Evolutionary conservation across 2,329 filamentous ascomycete species (phyloP), one percentile per base, ranked within the genome.

Genomic region (Thermothelomyces thermophilus): DNA sequence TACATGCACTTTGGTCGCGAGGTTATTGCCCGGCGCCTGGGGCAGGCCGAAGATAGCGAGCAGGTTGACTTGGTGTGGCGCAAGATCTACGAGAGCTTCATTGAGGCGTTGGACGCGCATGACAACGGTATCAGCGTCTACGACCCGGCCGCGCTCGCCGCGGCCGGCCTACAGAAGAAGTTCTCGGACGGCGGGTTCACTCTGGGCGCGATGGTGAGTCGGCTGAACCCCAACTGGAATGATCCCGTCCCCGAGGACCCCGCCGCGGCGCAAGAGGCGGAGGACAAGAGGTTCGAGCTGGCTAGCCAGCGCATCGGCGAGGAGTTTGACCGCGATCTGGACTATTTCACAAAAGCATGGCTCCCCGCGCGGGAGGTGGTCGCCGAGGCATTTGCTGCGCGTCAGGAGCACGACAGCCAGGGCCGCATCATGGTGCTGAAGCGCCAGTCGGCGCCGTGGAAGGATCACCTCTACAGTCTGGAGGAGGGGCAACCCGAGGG

Each of bases 21-120:
- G 51, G 89, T 97, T 65, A 83, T 98, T 61, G 81, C 86, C 2
- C 73, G 80, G 44, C 74, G 81, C 48, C 79, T 84, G 9, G 76
- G 74, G 5, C 54, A 53, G 28, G 49, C 76, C 11, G 72, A 82
- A 56, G 81, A 84, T 47, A 74, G 77, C 56, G 68, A 80, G 37
- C 83, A 90, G 58, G 84, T 93, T 39, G 75, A 77, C 35, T 69
- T 94, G 26, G 75, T 98, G 48, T 94, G 87, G 74, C 76, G 82
- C 63, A 96, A 96, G 74, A 72, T 98, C 44, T 98, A 98, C 75
- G 82, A 85, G 59, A 86, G 86, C 68, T 96, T 97, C 68, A 77
- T 98, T 66, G 93, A 98, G 74, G 90, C 93, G 2, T 84, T 98
- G 50, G 93, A 98, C 69, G 93, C 90, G 51, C 91, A 98, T 70